These are phyloP conservation scores for Penicillium sp. DNA, from an alignment of 2,329 filamentous ascomycete species.

Conservation along the genomic window DNA sequence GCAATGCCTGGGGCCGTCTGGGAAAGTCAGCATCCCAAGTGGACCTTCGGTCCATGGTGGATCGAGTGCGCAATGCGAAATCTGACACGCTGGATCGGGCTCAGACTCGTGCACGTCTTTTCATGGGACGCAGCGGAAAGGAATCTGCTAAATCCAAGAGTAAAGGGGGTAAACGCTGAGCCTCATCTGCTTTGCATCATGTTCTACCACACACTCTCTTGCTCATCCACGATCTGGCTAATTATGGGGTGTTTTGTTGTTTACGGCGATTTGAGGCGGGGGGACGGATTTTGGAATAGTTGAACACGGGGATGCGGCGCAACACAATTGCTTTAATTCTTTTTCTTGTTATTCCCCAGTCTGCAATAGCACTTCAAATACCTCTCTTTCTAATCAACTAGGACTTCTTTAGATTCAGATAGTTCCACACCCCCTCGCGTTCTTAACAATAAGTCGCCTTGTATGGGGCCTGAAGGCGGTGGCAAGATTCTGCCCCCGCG, in stretches of 20 bases:
- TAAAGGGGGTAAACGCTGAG: conserved; percentile 5
- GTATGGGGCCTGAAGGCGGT: conserved; percentile 17
- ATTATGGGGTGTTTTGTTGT: conserved; percentile 7
- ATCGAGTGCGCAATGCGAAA: conserved; percentile 29
- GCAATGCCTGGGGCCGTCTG: conserved; percentile 30
- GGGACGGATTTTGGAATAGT: neutral
- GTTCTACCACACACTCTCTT: neutral
- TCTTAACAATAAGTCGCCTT: neutral
- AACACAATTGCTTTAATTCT: conserved; percentile 4
- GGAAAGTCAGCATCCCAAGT: conserved; percentile 23
- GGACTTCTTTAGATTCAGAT: neutral
- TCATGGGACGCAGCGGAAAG: conserved; percentile 26
- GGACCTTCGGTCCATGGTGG: conserved; percentile 26
- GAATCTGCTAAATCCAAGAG: conserved; percentile 4
- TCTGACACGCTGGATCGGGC: conserved; percentile 33
- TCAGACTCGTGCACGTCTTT: conserved; percentile 33
- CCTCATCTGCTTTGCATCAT: conserved; percentile 10
- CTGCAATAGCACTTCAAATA: neutral
- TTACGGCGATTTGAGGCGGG: conserved; percentile 16
- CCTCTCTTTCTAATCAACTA: neutral
- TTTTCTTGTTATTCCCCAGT: neutral
- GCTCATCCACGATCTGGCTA: neutral
- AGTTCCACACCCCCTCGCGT: conserved; percentile 10
- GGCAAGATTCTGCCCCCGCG: conserved; percentile 20
- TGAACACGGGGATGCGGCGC: conserved; percentile 5